Evolutionary conservation across 192 early-diverging fungal species (phyloP), one percentile per base, ranked within the genome.

Genomic region (Coemansia umbellata): DNA sequence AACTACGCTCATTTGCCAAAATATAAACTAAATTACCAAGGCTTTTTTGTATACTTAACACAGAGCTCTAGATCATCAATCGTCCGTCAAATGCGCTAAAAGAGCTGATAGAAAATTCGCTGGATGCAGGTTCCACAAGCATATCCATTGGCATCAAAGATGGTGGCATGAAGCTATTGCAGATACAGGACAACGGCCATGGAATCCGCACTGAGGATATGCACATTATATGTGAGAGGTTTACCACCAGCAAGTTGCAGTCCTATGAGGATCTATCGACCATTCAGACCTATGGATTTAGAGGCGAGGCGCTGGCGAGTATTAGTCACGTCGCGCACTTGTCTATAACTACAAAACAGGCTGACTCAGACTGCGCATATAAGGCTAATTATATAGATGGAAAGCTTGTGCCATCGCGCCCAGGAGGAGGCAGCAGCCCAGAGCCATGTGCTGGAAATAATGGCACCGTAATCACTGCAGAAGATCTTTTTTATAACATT

Each of bases 11-110:
- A n/a, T n/a, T n/a, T n/a, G n/a, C n/a, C n/a, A n/a, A n/a, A n/a
- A n/a, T n/a, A n/a, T n/a, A n/a, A n/a, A n/a, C n/a, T n/a, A n/a
- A n/a, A n/a, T n/a, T n/a, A n/a, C n/a, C n/a, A n/a, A n/a, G n/a
- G n/a, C n/a, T n/a, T n/a, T n/a, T n/a, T n/a, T n/a, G n/a, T n/a
- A n/a, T n/a, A n/a, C n/a, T n/a, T n/a, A n/a, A n/a, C n/a, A n/a
- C n/a, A n/a, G n/a, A 94, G n/a, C n/a, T n/a, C n/a, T n/a, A n/a
- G 88, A 91, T 98, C 35, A 98, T 99, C 48, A 90, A 95, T 49
- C 78, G 94, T 14, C 94, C 97, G 14, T 84, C 92, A 4, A 98
- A 99, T 65, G 94, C 94, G 14, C 68, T 97, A 18, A 99, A 99
- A 58, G 97, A 99, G 65, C 80, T 99, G 19, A 81, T 99, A 30